Evolutionary conservation across 495 filamentous ascomycete species (phyloP).

Genomic region (Achaetomiella virescens): DNA sequence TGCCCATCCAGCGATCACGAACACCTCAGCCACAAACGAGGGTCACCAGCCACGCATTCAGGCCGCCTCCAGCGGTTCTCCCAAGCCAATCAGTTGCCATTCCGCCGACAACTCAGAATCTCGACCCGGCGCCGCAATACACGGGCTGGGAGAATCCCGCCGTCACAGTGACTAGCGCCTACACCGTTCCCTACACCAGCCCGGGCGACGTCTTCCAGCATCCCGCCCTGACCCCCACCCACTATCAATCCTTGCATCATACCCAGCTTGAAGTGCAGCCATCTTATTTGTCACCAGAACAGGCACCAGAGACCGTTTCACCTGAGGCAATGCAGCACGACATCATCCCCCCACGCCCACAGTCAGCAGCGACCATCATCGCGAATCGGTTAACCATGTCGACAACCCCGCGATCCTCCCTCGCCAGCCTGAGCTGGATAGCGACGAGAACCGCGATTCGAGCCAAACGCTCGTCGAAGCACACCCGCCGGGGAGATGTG

Average conservation of each 20-base stretch:
- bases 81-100: conserved; percentile 13
- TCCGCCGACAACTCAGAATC: conserved; percentile 1
- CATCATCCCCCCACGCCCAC: conserved; percentile 2
- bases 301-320: background rate
- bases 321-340: conserved; percentile 13
- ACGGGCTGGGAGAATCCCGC: conserved; percentile 13
- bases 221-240: conserved; percentile 9
- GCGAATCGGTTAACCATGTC: conserved; percentile 14
- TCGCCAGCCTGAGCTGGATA: conserved; percentile 18
- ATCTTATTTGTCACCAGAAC: conserved; percentile 7
- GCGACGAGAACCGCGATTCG: conserved; percentile 28
- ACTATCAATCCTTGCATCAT: conserved; percentile 11
- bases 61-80: conserved; percentile 2
- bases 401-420: conserved; percentile 21
- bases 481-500: conserved; percentile 21
- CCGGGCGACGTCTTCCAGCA: conserved; percentile 15
- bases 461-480: conserved; percentile 29
- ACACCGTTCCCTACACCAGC: conserved; percentile 17
- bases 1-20: conserved; percentile 18
- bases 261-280: conserved; percentile 11
- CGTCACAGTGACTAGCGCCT: conserved; percentile 11
- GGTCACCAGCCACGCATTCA: background rate
- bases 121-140: conserved; percentile 11
- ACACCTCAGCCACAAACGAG: conserved; percentile 13
- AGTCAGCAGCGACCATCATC: conserved; percentile 12